These are phyloP conservation scores for Hericium coralloides DNA, from an alignment of 768 basidiomycete species.

Conservation along the genomic window DNA sequence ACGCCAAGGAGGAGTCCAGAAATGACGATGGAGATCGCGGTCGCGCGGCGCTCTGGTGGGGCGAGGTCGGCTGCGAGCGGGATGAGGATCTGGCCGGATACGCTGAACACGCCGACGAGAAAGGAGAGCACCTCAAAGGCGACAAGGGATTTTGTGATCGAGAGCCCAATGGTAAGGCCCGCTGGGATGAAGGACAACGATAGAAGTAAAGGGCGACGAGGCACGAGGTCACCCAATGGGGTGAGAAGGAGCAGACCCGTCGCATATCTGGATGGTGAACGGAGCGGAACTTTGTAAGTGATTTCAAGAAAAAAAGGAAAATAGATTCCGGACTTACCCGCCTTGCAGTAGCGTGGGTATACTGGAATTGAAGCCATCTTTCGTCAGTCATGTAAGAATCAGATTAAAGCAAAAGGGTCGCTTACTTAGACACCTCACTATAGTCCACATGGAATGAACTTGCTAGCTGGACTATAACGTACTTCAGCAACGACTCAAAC, in stretches of 20 bases:
- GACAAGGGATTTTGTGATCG: slow-evolving; percentile 46
- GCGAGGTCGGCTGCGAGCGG: slow-evolving; percentile 78
- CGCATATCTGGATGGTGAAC: slow-evolving; percentile 16
- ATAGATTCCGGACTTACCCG: slow-evolving; percentile 33
- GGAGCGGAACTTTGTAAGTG: not conserved
- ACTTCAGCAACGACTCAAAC: not conserved
- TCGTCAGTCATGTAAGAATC: not conserved
- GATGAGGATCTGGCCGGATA: slow-evolving; percentile 68
- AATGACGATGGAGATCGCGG: slow-evolving; percentile 68
- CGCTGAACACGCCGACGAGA: slow-evolving; percentile 59
- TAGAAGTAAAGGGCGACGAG: slow-evolving; percentile 66
- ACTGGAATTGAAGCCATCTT: slow-evolving; percentile 21
- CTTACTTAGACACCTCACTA: slow-evolving; percentile 3
- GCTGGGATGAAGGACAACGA: slow-evolving; percentile 36
- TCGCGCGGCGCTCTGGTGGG: slow-evolving; percentile 58
- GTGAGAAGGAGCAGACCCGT: slow-evolving; percentile 55
- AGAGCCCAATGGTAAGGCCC: slow-evolving; percentile 60
- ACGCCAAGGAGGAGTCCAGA: slow-evolving; percentile 61
- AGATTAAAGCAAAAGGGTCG: not conserved
- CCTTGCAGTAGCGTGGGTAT: slow-evolving; percentile 63
- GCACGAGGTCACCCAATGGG: slow-evolving; percentile 78
- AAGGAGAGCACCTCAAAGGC: slow-evolving; percentile 63
- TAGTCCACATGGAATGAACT: slow-evolving; percentile 26
- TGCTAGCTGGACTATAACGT: slow-evolving; percentile 27
- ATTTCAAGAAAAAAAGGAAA: no score